Base-by-base conservation (phyloP, 1,139 yeast species). In the Scheffersomyces parashehatae region DNA sequence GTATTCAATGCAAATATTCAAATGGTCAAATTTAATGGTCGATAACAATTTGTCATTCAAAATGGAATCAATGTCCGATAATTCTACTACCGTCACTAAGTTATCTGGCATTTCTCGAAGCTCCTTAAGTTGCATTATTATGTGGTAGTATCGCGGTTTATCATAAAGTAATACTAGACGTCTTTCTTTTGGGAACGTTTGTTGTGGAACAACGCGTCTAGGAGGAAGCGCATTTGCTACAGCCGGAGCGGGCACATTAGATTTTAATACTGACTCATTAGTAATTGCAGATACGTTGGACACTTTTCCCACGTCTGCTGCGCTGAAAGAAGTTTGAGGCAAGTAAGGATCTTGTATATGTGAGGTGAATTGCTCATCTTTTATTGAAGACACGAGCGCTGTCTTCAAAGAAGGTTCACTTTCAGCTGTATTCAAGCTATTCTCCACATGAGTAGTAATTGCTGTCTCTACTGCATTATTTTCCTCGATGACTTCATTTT, bases 1-100 rank as follows among this genome's bases (percentile, higher is more conserved):
- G 47, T 69, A 67, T 45, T 68, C 74, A 11, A 72, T 54, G 47
- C 70, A 67, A 36, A 73, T 59, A 45, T 67, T 69, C 36, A 71
- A 47, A 42, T 52, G 56, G 29, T 64, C 58, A 45, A 58, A 70
- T n/a, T 24, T 33, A 32, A 41, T 38, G 3, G 39, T 38, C 26
- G 45, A 39, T 1, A 44, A 42, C 9, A 51, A 28, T 2, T 54
- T 50, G 30, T 49, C 54, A 6, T 43, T 39, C 9, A 46, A 10
- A 38, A 59, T 32, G 6, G 51, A 44, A 2, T 50, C 49, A 10
- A 54, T 53, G 34, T 55, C 49, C 6, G 53, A 43, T 11, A 62
- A 51, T 35, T 64, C 66, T 6, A 62, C 39, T 8, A 58, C 54
- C 1, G 62, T 54, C 9, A 61, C 55, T 15, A 46, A 47, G 35